Conservation (phyloP, 2,329 filamentous ascomycete genomes). For the Monosporascus sp. region DNA sequence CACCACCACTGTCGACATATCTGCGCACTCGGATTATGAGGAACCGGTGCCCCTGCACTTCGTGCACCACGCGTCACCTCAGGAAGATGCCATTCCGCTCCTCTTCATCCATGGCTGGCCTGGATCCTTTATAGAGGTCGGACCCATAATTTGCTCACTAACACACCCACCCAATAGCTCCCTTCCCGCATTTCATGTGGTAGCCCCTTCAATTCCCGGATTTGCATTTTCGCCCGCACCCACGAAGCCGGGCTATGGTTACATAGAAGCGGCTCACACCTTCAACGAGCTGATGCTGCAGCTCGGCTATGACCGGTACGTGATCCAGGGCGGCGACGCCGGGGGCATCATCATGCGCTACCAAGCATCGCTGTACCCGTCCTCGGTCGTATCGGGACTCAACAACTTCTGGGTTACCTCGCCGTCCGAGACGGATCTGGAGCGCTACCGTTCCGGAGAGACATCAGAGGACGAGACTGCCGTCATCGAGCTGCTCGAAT, state of each 20-base stretch:
- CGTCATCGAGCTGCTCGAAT: slow-evolving; percentile 3
- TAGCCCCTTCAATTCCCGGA: slow-evolving; percentile 29
- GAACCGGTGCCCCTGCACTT: no score
- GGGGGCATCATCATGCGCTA: no score
- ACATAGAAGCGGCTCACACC: slow-evolving; percentile 16
- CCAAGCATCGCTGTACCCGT: not conserved
- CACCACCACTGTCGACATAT: no score
- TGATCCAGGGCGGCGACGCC: not conserved
- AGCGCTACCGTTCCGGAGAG: not conserved
- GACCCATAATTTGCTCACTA: slow-evolving; percentile 21
- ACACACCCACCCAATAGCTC: slow-evolving; percentile 18
- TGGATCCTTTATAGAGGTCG: slow-evolving; percentile 14
- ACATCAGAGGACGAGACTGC: slow-evolving; percentile 4
- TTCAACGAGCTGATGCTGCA: slow-evolving; percentile 26
- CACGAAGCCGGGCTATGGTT: not conserved
- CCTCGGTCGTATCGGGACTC: slow-evolving; percentile 1
- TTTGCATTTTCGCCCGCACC: slow-evolving; percentile 27
- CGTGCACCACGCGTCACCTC: no score
- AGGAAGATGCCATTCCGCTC: slow-evolving; percentile 19
- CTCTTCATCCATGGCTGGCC: slow-evolving; percentile 29
- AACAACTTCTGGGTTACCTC: slow-evolving; percentile 17
- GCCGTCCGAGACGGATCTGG: slow-evolving; percentile 5
- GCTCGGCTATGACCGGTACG: slow-evolving; percentile 19
- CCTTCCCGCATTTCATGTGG: slow-evolving; percentile 30
- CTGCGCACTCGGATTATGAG: no score